phyloP scores from a whole-genome alignment of 31 red algal species.

The Bonnemaisonia californica region DNA sequence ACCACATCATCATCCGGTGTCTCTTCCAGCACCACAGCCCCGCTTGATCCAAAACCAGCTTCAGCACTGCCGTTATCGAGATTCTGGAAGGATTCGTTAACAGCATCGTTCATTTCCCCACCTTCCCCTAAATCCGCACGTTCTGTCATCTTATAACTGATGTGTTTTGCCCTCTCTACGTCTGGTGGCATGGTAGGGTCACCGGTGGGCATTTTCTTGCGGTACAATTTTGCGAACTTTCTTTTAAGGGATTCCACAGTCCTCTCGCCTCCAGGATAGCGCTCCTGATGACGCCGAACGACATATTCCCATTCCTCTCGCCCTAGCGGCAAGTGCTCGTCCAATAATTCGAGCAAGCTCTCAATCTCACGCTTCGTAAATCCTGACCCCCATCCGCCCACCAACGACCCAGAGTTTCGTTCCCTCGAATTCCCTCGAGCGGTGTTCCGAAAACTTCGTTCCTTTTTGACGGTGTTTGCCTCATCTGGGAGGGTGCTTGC shows the following conservation, averaged over 20 bases:
- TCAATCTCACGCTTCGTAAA: slow-evolving; percentile 13
- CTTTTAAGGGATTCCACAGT: slow-evolving; percentile 27
- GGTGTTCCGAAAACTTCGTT: no score
- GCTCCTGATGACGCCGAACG: neutral
- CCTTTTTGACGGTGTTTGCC: no score
- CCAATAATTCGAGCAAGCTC: neutral
- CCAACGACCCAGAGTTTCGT: no score
- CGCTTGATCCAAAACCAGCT: no score
- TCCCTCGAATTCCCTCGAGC: no score
- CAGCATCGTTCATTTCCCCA: neutral
- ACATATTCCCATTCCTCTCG: slow-evolving; percentile 25
- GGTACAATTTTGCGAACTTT: slow-evolving; percentile 20
- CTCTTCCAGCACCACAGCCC: no score
- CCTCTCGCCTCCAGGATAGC: neutral
- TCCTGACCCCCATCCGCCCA: neutral
- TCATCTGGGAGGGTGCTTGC: no score
- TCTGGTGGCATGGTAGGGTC: slow-evolving; percentile 14
- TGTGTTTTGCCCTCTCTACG: neutral
- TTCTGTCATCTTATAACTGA: slow-evolving; percentile 17
- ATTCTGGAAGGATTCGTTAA: no score
- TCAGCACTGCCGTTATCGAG: no score
- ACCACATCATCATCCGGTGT: no score
- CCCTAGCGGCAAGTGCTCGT: neutral
- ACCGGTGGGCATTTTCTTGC: slow-evolving; percentile 35
- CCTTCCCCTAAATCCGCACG: slow-evolving; percentile 9